Percentiles rank a stretch among this genome's conserved stretches.
These are phyloP conservation scores for Incumbomyces delicatus DNA, from an alignment of 2,329 filamentous ascomycete genomes.

Conservation along the genomic window DNA sequence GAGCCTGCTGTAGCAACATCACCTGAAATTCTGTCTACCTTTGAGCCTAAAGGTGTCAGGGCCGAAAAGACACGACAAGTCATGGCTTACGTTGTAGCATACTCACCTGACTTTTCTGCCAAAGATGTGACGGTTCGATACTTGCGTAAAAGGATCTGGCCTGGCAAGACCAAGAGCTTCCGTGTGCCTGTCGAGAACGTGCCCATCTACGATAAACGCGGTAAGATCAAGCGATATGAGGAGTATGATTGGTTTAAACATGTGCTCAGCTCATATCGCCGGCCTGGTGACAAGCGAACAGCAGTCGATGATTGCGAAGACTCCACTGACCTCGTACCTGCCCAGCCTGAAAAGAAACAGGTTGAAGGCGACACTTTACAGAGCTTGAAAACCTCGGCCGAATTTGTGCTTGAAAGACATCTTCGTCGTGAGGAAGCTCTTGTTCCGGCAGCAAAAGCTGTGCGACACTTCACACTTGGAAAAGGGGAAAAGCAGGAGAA, in stretches of 20 bases:
- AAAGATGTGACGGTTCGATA: conserved; percentile 95
- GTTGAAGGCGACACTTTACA: conserved; percentile 72
- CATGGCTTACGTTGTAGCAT: conserved; percentile 79
- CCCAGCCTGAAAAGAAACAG: conserved; percentile 62
- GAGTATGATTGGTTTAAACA: conserved; percentile 81
- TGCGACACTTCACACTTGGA: conserved; percentile 63
- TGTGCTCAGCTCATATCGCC: conserved; percentile 63
- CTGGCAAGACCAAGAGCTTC: conserved; percentile 80
- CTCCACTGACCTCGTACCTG: conserved; percentile 61
- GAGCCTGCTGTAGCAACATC: conserved; percentile 60
- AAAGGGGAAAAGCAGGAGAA: conserved; percentile 65
- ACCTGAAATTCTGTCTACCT: conserved; percentile 59
- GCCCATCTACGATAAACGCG: conserved; percentile 64
- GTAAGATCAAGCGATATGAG: conserved; percentile 67
- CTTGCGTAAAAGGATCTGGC: conserved; percentile 67
- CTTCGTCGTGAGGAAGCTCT: conserved; percentile 87
- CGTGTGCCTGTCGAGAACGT: conserved; percentile 71
- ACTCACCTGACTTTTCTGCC: conserved; percentile 72
- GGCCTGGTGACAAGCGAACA: conserved; percentile 46
- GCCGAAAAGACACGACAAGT: conserved; percentile 82
- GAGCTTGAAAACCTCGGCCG: conserved; percentile 75
- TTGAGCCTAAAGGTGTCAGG: conserved; percentile 74
- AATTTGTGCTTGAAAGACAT: conserved; percentile 78
- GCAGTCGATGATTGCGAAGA: conserved; percentile 73
- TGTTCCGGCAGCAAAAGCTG: conserved; percentile 54